Evolutionary conservation across 495 filamentous ascomycete species (phyloP), one percentile per base, ranked within the genome.

Genomic region (Ascodesmis nigricans): DNA sequence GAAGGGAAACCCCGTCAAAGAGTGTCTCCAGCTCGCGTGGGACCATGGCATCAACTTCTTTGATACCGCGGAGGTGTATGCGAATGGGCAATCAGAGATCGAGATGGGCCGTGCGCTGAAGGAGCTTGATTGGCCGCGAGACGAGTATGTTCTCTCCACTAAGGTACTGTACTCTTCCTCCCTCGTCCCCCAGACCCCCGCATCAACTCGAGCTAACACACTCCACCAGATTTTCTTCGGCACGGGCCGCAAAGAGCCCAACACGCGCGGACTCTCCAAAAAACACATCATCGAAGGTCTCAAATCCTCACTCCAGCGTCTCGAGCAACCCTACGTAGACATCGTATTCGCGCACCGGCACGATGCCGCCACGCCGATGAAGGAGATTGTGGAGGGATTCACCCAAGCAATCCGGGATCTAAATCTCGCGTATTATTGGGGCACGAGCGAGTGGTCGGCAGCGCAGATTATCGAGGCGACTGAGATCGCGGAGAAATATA

Each of bases 61-160:
- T 45, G 64, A 66, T 39, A 66, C 61, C 2, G 64, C 64, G 6
- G 64, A 67, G 43, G 45, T 45, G 0, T 67, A 67, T 38, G 60
- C 63, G 28, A 53, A 52, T n/a, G 67, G 67, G 38, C 42, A 65
- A 43, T 66, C 57, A 13, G 67, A 71, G 49, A 49, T 59, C 24
- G 63, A 62, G 37, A 69, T 73, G 64, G 68, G 68, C 5, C 45
- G 60, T 39, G 62, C 63, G 6, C 59, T 73, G 47, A 64, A 64
- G 46, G 61, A 66, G 48, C 73, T 64, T 38, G 64, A 56, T 34
- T 77, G 79, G 79, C 75, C 77, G 44, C 62, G 78, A 24, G 76
- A 75, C 50, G 78, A 84, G 53, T 57, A 82, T 23, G 79, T 90
- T 19, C 70, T 90, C 43, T 78, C 71, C 26, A 84, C 79, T 9